Conservation (phyloP, 2,329 filamentous ascomycete species). For the Apiospora arundinis region DNA sequence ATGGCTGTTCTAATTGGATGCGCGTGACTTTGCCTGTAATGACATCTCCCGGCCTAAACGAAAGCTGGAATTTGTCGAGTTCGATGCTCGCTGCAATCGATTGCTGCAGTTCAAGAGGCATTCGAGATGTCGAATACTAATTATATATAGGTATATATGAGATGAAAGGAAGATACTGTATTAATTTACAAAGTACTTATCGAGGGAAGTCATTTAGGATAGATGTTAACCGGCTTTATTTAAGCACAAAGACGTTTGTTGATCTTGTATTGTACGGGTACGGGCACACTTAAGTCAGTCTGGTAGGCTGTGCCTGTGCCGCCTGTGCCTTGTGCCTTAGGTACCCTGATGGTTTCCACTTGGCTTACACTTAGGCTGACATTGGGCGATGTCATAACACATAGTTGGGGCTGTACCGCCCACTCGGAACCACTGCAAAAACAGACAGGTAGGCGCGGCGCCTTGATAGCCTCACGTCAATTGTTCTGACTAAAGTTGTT, state of each 20-base stretch:
- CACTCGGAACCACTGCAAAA: background rate
- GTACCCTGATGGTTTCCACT: background rate
- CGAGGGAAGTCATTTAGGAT: background rate
- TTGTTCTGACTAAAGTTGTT: background rate
- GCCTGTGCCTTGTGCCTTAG: no score
- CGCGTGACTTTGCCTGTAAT: constrained; percentile 20
- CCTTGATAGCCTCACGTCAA: background rate
- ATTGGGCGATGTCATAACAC: background rate
- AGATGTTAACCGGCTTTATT: background rate
- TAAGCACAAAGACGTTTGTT: background rate
- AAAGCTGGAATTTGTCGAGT: constrained; percentile 21
- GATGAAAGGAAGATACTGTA: background rate
- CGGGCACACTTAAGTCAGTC: background rate
- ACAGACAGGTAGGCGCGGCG: background rate
- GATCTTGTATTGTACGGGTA: background rate
- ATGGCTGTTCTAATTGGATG: constrained; percentile 15
- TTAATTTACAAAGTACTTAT: background rate
- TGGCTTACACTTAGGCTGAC: background rate
- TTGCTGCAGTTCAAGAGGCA: constrained; percentile 20
- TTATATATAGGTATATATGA: no score
- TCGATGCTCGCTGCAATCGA: constrained; percentile 25
- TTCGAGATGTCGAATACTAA: background rate
- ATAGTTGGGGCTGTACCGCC: background rate
- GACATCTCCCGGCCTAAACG: constrained; percentile 22
- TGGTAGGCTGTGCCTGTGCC: background rate